Conservation (phyloP, 1,139 yeast species). For the Pichia sp. region DNA sequence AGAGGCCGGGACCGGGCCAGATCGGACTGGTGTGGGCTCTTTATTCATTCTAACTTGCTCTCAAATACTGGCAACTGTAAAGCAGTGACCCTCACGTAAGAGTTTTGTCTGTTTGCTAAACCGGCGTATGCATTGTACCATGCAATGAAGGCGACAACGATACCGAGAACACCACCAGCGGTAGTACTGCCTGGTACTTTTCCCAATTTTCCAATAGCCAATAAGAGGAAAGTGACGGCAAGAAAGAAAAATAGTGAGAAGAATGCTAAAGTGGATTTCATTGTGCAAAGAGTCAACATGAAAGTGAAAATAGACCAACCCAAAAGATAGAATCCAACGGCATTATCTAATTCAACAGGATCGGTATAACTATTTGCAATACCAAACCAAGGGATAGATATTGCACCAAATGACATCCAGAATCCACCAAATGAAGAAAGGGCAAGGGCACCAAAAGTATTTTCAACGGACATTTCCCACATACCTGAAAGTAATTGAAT, state of each 20-base stretch:
- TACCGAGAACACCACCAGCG: slow-evolving; percentile 79
- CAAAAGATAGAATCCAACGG: slow-evolving; percentile 65
- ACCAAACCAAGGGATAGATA: slow-evolving; percentile 67
- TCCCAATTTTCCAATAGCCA: slow-evolving; percentile 53
- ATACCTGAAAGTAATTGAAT: slow-evolving; percentile 69
- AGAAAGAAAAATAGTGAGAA: slow-evolving; percentile 60
- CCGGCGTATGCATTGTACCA: slow-evolving; percentile 96
- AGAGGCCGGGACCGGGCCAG: too few species aligned
- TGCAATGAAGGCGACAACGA: slow-evolving; percentile 72
- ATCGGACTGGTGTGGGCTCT: too few species aligned
- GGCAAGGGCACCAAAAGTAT: slow-evolving; percentile 89
- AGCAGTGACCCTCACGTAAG: slow-evolving; percentile 55
- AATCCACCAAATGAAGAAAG: slow-evolving; percentile 79
- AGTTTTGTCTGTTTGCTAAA: slow-evolving; percentile 64
- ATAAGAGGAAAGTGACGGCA: slow-evolving; percentile 58
- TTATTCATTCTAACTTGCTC: slow-evolving; percentile 2
- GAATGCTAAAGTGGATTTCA: slow-evolving; percentile 76
- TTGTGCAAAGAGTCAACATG: slow-evolving; percentile 56
- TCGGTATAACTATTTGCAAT: slow-evolving; percentile 44
- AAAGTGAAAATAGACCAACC: slow-evolving; percentile 81
- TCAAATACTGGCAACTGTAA: slow-evolving; percentile 27
- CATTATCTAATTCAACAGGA: slow-evolving; percentile 37
- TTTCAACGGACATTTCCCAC: slow-evolving; percentile 70
- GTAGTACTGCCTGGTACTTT: slow-evolving; percentile 35
- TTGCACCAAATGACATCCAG: slow-evolving; percentile 75